Evolutionary conservation across 805 yeast genomes (phyloP), one percentile per base, ranked within the genome.

Genomic region (Schwanniomyces yamadae): DNA sequence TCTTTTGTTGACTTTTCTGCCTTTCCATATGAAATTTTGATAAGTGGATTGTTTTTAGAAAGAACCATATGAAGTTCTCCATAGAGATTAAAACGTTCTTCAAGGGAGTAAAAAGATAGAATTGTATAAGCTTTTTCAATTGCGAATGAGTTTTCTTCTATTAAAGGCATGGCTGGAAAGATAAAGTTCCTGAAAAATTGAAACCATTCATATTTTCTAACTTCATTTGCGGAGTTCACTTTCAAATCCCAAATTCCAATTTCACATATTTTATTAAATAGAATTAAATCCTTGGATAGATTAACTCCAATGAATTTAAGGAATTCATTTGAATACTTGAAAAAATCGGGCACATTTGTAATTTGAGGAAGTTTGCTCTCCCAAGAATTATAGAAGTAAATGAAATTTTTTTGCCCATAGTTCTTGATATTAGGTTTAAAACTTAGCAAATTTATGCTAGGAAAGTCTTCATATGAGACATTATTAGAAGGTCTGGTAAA

Each of bases 1-100:
- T 80, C 82, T 50, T 82, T 87, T 0, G 95, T 85, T 24, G 82
- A 77, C 54, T 84, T 87, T 52, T 83, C 93, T 0, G 95, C 83
- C 39, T 69, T 76, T 11, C 76, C 75, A 37, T 76, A 75, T 4
- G 82, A 78, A 18, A 80, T 61, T 42, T 79, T 82, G 5, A 85
- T 67, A 13, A 66, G 66, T 0, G 78, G 66, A 37, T 73, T 66
- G 39, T 71, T 77, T 48, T 83, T 83, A 3, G 81, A 67, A 3
- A 77, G 56, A 3, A 73, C 78, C 23, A 71, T 73, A 34, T 75
- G 69, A 54, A 87, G 71, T 47, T 89, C 96, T 24, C 95, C 93
- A 54, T 90, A 90, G 13, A 91, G 57, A 39, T 82, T 78, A 57
- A 76, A 90, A 31, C 97, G 70, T 38, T 70, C 71, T 34, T 83